Evolutionary conservation across 2,329 filamentous ascomycete species (phyloP).

Genomic region (Tolypocladium tundrense): DNA sequence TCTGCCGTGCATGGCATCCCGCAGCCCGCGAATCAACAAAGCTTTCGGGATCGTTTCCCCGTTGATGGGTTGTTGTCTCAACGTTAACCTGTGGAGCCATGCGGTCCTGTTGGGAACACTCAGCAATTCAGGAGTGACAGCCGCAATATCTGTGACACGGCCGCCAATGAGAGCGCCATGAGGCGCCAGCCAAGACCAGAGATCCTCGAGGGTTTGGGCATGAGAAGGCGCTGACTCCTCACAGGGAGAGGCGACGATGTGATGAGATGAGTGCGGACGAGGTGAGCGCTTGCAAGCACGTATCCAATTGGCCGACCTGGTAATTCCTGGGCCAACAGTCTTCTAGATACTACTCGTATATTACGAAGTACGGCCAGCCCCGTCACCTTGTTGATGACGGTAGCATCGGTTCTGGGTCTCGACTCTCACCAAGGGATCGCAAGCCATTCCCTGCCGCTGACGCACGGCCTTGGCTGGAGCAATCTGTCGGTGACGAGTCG

Average conservation of each 20-base stretch:
- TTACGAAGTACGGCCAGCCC: background rate
- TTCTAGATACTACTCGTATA: background rate
- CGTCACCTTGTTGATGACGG: background rate
- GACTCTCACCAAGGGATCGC: background rate
- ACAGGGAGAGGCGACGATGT: background rate
- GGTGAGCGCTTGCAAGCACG: background rate
- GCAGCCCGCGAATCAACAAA: background rate
- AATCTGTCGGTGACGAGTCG: background rate
- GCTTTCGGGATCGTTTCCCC: background rate
- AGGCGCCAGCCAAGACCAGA: background rate
- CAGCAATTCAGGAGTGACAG: background rate
- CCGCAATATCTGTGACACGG: background rate
- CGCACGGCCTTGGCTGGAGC: background rate
- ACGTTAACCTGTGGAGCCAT: background rate
- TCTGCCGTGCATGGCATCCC: background rate
- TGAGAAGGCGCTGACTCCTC: background rate
- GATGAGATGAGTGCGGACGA: background rate
- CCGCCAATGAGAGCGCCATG: background rate
- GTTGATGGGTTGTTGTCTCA: background rate
- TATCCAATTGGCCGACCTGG: background rate
- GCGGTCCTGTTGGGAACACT: background rate
- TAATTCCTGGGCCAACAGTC: background rate
- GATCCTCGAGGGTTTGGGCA: background rate
- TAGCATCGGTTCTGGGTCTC: background rate
- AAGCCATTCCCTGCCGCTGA: background rate